Evolutionary conservation across 345 rosid species (phyloP), one percentile per base, ranked within the genome.

Genomic region (Populus deltoides): DNA sequence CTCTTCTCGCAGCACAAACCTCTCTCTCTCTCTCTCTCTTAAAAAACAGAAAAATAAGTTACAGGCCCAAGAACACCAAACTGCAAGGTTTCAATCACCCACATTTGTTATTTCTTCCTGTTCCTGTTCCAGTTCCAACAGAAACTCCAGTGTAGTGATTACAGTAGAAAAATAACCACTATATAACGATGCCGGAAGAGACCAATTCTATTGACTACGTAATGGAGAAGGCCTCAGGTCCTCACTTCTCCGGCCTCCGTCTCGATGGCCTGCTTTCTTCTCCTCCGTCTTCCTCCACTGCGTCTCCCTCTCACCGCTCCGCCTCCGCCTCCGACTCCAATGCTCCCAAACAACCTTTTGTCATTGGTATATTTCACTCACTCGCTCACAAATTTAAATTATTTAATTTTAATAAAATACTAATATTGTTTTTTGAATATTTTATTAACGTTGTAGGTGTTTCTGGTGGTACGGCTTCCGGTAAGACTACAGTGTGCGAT

Each of bases 211-310:
- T 92, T 20, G 99, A 93, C 82, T 91, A 86, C 79, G 97, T 85
- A 76, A 97, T 97, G 98, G 99, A 94, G 90, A 93, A 90, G 82
- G 97, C 99, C 5, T 92, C 92, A 20, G 98, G 99, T 55, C 94
- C 97, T 27, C 99, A 97, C 92, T 97, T 94, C 92, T 97, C 99
- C 81, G 98, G 99, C 81, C 90, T 97, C 61, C 99, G 92, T 67
- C 87, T 90, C 47, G 97, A 93, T 83, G 90, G 92, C 63, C 90
- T 87, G 61, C 87, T 83, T 53, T 86, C 97, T 35, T 86, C 94
- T 20, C 87, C 94, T 22, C 79, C 90, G 1, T 75, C 91, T 45
- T 83, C 92, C 1, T 69, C 93, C 35, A 39, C 77, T 71, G 77
- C 89, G 33, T 78, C 92, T 15, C 74, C 85, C 6, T 70, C 82